These are phyloP conservation scores for Calonectria pseudoreteaudii DNA, from an alignment of 2,329 filamentous ascomycete genomes.

Conservation along the genomic window DNA sequence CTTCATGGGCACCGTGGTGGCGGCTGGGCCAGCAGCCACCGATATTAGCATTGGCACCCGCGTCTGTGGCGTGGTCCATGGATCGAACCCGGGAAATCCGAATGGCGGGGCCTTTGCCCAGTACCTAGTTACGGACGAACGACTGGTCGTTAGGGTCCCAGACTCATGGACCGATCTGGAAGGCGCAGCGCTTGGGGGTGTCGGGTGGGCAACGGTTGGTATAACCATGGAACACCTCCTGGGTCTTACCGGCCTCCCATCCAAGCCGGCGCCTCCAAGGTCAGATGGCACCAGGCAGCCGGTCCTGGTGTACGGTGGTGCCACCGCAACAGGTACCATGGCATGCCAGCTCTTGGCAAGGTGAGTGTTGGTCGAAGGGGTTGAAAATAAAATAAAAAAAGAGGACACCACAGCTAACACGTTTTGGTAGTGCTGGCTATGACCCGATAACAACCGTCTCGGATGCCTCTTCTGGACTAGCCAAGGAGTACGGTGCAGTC, in stretches of 20 bases:
- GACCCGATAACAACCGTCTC: conserved; percentile 8
- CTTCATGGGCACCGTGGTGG: neutral
- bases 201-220: neutral
- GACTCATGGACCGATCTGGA: neutral
- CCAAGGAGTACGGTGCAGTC: neutral
- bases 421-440: neutral
- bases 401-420: neutral
- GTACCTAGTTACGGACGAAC: neutral
- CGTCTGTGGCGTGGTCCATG: neutral
- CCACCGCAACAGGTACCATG: conserved; percentile 3
- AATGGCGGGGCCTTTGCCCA: conserved; percentile 1
- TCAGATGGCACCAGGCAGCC: neutral
- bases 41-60: neutral
- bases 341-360: neutral
- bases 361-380: neutral
- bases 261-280: neutral
- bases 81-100: neutral
- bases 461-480: neutral
- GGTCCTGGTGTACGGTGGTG: neutral
- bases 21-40: neutral
- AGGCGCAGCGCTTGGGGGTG: neutral
- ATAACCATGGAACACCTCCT: neutral
- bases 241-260: neutral
- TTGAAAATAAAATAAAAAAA: neutral
- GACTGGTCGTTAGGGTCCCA: neutral